A percentile compares a stretch with the other conserved stretches of the same genome.
Conservation (phyloP, 1,284 basidiomycete species). For the Ceratorhiza oryzae-sativae region DNA sequence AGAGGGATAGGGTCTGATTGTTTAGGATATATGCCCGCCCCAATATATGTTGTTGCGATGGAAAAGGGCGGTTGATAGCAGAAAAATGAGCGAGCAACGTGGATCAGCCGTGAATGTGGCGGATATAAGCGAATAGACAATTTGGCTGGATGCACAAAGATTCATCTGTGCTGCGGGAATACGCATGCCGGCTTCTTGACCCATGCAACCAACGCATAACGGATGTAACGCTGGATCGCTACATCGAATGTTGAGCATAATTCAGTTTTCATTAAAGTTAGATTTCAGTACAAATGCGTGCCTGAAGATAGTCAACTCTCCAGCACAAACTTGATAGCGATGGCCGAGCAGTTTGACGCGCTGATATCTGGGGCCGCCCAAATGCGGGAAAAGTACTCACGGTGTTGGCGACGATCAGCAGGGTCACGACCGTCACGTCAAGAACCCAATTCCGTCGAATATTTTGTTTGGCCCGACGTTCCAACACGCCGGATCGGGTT, state of each 20-base stretch:
- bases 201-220: too few relatives aligned
- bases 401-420: constrained; percentile 12
- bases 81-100: not conserved
- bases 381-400: not conserved
- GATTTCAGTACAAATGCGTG: not conserved
- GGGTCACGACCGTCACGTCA: not conserved
- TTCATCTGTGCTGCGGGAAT: not conserved
- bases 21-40: not conserved
- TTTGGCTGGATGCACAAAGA: not conserved
- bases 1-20: not conserved
- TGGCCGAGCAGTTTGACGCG: not conserved
- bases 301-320: not conserved
- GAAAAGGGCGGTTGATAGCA: not conserved
- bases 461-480: constrained; percentile 5
- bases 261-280: not conserved
- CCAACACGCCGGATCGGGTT: not conserved
- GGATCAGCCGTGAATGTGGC: not conserved
- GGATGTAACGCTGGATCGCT: too few relatives aligned
- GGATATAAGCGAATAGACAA: not conserved
- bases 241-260: too few relatives aligned
- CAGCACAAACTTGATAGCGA: not conserved
- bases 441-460: not conserved
- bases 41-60: not conserved
- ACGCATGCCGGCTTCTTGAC: not conserved
- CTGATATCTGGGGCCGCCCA: not conserved